These are phyloP conservation scores for Aspergillus sparsus DNA, from an alignment of 495 filamentous ascomycete species.

Conservation along the genomic window DNA sequence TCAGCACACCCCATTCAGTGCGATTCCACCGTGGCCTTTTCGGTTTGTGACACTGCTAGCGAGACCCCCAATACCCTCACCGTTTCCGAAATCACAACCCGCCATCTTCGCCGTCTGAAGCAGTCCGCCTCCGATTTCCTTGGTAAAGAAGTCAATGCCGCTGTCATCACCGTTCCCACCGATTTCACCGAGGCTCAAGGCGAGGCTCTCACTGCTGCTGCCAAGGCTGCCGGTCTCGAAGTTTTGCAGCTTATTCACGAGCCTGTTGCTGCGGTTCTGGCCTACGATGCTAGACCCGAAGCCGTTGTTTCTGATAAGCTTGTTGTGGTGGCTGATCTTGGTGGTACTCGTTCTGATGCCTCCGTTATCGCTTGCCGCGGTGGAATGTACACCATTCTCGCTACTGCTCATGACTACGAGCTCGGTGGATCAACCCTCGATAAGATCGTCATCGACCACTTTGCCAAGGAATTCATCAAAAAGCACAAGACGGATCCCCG, in stretches of 20 bases:
- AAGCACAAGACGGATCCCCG: conserved; percentile 88
- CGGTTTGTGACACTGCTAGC: conserved; percentile 71
- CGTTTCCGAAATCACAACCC: conserved; percentile 81
- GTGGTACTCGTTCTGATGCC: conserved; percentile 89
- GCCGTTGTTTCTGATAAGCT: conserved; percentile 78
- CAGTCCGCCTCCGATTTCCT: conserved; percentile 86
- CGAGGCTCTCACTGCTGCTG: conserved; percentile 72
- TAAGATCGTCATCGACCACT: conserved; percentile 89
- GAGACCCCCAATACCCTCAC: conserved; percentile 70
- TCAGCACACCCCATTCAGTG: conserved; percentile 85
- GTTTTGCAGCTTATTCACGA: conserved; percentile 91
- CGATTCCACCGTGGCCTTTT: conserved; percentile 76
- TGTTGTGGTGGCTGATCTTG: conserved; percentile 88
- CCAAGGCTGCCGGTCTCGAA: conserved; percentile 80
- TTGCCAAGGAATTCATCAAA: conserved; percentile 97
- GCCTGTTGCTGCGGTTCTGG: conserved; percentile 86
- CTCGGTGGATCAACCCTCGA: conserved; percentile 80
- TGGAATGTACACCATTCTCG: conserved; percentile 94
- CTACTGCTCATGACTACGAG: conserved; percentile 93
- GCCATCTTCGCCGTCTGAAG: conserved; percentile 80
- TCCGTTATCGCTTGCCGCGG: conserved; percentile 86
- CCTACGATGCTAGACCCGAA: conserved; percentile 87
- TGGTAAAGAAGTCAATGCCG: conserved; percentile 87
- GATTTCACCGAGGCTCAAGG: conserved; percentile 88
- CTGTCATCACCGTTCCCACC: conserved; percentile 91